phyloP scores from a whole-genome alignment of 2,329 filamentous ascomycete genomes.

The Colletotrichum tropicicola region DNA sequence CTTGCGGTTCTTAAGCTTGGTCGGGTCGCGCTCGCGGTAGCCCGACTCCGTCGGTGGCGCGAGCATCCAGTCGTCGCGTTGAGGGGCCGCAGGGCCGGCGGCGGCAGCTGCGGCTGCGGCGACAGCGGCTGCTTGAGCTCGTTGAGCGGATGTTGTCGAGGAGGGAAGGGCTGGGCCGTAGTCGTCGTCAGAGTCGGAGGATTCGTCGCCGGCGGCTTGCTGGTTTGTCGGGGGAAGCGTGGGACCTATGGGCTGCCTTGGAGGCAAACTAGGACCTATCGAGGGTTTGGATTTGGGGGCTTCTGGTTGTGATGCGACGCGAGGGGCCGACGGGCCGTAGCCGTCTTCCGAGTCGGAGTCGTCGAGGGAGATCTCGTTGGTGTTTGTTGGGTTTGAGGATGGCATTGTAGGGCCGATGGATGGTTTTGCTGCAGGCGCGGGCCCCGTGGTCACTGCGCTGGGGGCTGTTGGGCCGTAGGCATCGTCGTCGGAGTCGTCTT shows the following conservation, averaged over 20 bases:
- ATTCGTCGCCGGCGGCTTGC: slow-evolving; percentile 40
- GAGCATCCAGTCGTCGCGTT: slow-evolving; percentile 89
- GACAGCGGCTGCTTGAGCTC: slow-evolving; percentile 47
- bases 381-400: slow-evolving; percentile 39
- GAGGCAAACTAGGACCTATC: slow-evolving; percentile 37
- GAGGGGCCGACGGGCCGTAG: slow-evolving; percentile 36
- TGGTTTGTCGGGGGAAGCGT: slow-evolving; percentile 52
- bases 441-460: slow-evolving; percentile 15
- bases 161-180: slow-evolving; percentile 69
- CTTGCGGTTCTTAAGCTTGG: slow-evolving; percentile 81
- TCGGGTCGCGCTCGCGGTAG: slow-evolving; percentile 77
- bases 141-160: slow-evolving; percentile 37
- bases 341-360: slow-evolving; percentile 44
- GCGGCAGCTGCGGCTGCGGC: slow-evolving; percentile 38
- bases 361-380: slow-evolving; percentile 51
- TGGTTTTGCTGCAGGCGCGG: slow-evolving; percentile 20
- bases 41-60: slow-evolving; percentile 68
- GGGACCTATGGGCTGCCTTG: slow-evolving; percentile 49
- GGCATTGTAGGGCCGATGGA: slow-evolving; percentile 38
- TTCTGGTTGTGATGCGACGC: slow-evolving; percentile 30
- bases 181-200: slow-evolving; percentile 58
- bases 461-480: slow-evolving; percentile 50
- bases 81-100: slow-evolving; percentile 52
- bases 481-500: slow-evolving; percentile 51
- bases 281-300: slow-evolving; percentile 30